Conservation (phyloP, 2,329 filamentous ascomycete species). For the Colletotrichum sp. region DNA sequence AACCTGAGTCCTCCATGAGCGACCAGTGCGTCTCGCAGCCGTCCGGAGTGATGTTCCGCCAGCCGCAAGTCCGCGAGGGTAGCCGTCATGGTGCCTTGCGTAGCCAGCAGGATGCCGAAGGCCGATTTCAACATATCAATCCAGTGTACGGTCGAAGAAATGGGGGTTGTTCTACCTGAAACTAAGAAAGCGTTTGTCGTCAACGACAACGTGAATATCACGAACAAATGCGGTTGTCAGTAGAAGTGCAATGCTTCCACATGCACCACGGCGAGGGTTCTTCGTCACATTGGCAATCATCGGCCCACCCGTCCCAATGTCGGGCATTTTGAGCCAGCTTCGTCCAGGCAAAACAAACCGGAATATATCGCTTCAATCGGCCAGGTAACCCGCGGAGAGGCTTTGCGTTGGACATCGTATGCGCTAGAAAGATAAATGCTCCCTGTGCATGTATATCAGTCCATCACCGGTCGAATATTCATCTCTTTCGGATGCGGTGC, state of each 20-base stretch:
- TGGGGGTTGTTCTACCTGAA: background rate
- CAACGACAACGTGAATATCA: too few species aligned
- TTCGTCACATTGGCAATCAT: background rate
- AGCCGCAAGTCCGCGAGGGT: too few species aligned
- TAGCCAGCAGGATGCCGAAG: too few species aligned
- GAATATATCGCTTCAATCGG: background rate
- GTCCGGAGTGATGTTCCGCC: background rate
- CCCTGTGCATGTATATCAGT: background rate
- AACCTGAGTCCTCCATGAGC: too few species aligned
- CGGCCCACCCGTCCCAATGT: background rate
- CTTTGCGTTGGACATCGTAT: background rate
- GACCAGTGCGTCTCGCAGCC: too few species aligned
- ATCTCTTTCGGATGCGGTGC: background rate
- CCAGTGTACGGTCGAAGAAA: background rate
- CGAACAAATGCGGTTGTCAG: background rate
- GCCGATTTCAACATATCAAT: too few species aligned
- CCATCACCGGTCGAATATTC: background rate
- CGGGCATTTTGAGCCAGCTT: background rate
- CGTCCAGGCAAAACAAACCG: rapidly evolving
- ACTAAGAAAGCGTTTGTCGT: too few species aligned
- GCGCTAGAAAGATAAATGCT: background rate
- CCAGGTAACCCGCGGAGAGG: rapidly evolving
- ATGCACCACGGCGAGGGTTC: background rate
- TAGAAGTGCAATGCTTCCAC: background rate
- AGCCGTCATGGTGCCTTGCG: too few species aligned